Conservation (phyloP, 2,329 filamentous ascomycete genomes). For the Amesomyces nigricolor region DNA sequence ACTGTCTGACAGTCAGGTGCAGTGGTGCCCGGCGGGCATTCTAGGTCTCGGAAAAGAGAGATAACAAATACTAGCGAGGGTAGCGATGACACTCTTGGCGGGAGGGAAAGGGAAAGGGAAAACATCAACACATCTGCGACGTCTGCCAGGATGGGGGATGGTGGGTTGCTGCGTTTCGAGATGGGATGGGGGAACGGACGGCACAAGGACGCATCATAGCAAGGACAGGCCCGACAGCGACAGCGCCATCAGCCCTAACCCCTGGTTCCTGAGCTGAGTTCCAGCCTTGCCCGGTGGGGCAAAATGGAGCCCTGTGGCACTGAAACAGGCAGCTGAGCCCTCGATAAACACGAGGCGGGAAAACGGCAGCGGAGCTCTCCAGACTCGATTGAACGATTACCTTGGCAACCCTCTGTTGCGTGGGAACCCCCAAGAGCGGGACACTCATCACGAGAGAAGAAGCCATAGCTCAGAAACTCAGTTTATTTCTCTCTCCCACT, state of each 20-base stretch:
- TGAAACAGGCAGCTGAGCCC: neutral
- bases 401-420: too few relatives aligned
- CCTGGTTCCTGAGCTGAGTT: conserved; percentile 3
- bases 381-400: too few relatives aligned
- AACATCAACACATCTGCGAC: too few relatives aligned
- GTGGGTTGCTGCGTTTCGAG: neutral
- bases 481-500: neutral
- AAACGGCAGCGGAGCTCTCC: too few relatives aligned
- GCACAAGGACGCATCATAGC: neutral
- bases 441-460: too few relatives aligned
- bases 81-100: too few relatives aligned
- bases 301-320: neutral
- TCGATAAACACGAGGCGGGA: neutral
- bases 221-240: neutral
- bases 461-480: too few relatives aligned
- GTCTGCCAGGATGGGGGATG: too few relatives aligned
- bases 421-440: too few relatives aligned
- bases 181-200: neutral
- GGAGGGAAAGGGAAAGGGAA: too few relatives aligned
- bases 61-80: neutral
- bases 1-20: too few relatives aligned
- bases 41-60: neutral
- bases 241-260: neutral
- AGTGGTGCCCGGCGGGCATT: neutral
- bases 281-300: conserved; percentile 5